Evolutionary conservation across 164 flowering plant genomes (phyloP), one percentile per base, ranked within the genome.

Genomic region (Pachysandra terminalis): DNA sequence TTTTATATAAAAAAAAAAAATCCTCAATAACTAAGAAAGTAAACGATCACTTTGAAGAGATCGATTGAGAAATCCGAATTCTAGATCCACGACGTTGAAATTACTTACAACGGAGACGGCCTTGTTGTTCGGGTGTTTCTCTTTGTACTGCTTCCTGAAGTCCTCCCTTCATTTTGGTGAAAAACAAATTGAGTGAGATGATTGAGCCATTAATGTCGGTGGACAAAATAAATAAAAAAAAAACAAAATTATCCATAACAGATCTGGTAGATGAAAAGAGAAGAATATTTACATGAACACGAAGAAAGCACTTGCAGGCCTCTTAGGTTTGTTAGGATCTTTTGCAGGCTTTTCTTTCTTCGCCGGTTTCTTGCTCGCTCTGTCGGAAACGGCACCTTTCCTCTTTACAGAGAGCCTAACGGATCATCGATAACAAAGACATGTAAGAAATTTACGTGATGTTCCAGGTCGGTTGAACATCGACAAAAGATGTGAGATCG

Each of bases 321-420:
- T 85, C 78, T 90, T 90, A 0, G 96, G 96, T 82, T 84, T 90
- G 85, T 91, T 91, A 5, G 97, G 97, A 76, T 91, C 97, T 79
- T 85, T 86, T 19, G 63, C 86, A 6, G 86, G 70, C 74, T 87
- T 87, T 65, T 60, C 81, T 68, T 78, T 81, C 81, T 82, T 83
- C 21, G 76, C 40, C 27, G 73, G 68, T 52, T 75, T 81, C 64
- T 74, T 83, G 1, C 81, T 76, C 0, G 76, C 82, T 25, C 73
- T 68, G 8, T 79, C 74, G 19, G 64, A 32, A 58, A 14, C 23
- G 1, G 35, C 63, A 21, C 59, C 69, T 56, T 67, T 71, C 65
- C 63, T 73, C 73, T 74, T 74, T 66, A 77, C 77, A 24, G 80
- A 67, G 15, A 77, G 67, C 73, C 79, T 76, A 56, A 40, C 48